Evolutionary conservation across 306 rosid genomes (phyloP).

Genomic region (Vigna hirtella): DNA sequence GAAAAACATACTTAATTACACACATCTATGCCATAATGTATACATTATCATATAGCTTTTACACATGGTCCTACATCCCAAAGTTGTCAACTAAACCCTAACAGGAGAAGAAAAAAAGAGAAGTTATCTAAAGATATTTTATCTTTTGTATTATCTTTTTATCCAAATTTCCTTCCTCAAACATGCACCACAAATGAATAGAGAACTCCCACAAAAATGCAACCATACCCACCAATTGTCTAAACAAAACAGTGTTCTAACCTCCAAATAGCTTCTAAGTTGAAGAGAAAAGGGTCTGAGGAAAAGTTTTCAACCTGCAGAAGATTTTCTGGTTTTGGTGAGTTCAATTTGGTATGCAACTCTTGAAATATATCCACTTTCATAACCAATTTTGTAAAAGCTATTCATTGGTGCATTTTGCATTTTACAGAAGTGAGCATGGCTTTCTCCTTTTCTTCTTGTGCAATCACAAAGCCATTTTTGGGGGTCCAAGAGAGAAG

Average conservation of each 20-base stretch:
- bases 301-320: background rate
- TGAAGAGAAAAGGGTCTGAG: background rate
- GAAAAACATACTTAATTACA: too few relatives aligned
- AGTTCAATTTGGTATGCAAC: background rate
- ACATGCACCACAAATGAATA: slow-evolving; percentile 27
- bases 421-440: slow-evolving; percentile 6
- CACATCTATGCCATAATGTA: background rate
- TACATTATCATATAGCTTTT: background rate
- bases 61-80: background rate
- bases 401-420: background rate
- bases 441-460: slow-evolving; percentile 47
- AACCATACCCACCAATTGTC: background rate
- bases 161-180: slow-evolving; percentile 36
- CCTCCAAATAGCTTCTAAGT: background rate
- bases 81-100: background rate
- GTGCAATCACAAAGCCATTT: slow-evolving; percentile 41
- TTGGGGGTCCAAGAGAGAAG: slow-evolving; percentile 32
- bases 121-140: slow-evolving; percentile 18
- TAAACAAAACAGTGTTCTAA: background rate
- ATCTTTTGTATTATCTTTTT: slow-evolving; percentile 23
- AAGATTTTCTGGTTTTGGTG: background rate
- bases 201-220: background rate
- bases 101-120: background rate
- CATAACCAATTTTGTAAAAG: background rate
- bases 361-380: background rate